Conservation (phyloP, 2,329 filamentous ascomycete species). For the Colletotrichum lindemuthianum region DNA sequence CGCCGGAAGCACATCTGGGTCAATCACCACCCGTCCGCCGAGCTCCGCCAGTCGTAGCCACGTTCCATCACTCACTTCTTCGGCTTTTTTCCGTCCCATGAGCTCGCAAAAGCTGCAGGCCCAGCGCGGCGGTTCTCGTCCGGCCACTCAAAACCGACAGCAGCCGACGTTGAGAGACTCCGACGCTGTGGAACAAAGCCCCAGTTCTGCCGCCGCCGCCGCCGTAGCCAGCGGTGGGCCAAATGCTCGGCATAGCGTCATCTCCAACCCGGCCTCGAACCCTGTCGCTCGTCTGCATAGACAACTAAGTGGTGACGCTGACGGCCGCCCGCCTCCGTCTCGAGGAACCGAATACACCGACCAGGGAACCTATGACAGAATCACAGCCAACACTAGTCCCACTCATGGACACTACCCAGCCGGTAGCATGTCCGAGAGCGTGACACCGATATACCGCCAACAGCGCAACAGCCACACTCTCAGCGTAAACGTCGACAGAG, state of each 20-base stretch:
- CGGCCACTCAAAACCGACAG: conserved; percentile 51
- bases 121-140: conserved; percentile 73
- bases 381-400: conserved; percentile 79
- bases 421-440: conserved; percentile 79
- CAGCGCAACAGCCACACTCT: conserved; percentile 54
- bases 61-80: conserved; percentile 86
- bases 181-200: conserved; percentile 47
- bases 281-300: conserved; percentile 47
- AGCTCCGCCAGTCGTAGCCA: conserved; percentile 84
- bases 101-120: conserved; percentile 94
- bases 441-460: conserved; percentile 74
- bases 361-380: conserved; percentile 74
- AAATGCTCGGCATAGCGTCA: conserved; percentile 65
- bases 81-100: conserved; percentile 96
- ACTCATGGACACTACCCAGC: conserved; percentile 66
- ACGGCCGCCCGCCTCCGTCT: conserved; percentile 72
- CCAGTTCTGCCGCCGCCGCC: conserved; percentile 43
- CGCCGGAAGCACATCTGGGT: conserved; percentile 48
- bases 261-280: conserved; percentile 56
- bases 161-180: conserved; percentile 38
- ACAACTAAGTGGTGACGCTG: conserved; percentile 54
- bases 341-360: conserved; percentile 85
- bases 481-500: conserved; percentile 69
- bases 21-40: conserved; percentile 46
- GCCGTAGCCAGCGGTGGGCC: conserved; percentile 52